Percentiles rank a stretch among this genome's conserved stretches.
phyloP scores from a whole-genome alignment of 1,284 basidiomycete genomes.

The Trametes polyzona region DNA sequence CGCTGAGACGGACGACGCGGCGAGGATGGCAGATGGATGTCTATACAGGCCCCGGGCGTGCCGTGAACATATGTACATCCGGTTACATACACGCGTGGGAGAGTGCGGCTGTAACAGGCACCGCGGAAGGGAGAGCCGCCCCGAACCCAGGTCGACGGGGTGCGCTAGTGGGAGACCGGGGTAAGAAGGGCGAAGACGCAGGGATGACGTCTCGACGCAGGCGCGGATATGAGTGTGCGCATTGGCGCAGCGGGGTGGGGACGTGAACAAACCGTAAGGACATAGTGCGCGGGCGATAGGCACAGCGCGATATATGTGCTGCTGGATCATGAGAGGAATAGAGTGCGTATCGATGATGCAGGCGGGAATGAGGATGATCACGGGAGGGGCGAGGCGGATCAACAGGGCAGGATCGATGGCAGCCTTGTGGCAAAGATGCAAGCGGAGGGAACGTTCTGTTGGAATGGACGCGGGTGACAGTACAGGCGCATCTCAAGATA shows the following conservation, averaged over 20 bases:
- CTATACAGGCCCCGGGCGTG: neutral
- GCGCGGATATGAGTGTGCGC: neutral
- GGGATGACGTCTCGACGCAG: slow-evolving; percentile 6
- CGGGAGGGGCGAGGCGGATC: slow-evolving; percentile 15
- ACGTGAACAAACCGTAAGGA: neutral
- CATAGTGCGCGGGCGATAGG: neutral
- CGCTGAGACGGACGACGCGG: neutral
- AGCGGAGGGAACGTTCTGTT: slow-evolving; percentile 17
- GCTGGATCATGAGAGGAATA: neutral
- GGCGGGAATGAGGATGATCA: slow-evolving; percentile 11
- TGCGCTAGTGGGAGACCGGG: neutral
- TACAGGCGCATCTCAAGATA: neutral
- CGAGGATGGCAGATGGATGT: neutral
- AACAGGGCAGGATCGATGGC: slow-evolving; percentile 23
- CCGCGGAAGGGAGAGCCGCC: slow-evolving; percentile 1
- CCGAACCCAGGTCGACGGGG: slow-evolving; percentile 5
- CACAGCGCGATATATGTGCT: neutral
- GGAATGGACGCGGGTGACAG: slow-evolving; percentile 7
- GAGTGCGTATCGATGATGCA: neutral
- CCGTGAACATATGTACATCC: neutral
- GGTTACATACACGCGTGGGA: neutral
- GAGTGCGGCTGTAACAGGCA: slow-evolving; percentile 13
- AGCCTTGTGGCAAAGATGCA: slow-evolving; percentile 18
- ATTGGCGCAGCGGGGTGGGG: too few species aligned
- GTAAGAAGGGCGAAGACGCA: neutral